phyloP scores from a whole-genome alignment of 2,329 filamentous ascomycete genomes.

The Pseudogymnoascus sp. region DNA sequence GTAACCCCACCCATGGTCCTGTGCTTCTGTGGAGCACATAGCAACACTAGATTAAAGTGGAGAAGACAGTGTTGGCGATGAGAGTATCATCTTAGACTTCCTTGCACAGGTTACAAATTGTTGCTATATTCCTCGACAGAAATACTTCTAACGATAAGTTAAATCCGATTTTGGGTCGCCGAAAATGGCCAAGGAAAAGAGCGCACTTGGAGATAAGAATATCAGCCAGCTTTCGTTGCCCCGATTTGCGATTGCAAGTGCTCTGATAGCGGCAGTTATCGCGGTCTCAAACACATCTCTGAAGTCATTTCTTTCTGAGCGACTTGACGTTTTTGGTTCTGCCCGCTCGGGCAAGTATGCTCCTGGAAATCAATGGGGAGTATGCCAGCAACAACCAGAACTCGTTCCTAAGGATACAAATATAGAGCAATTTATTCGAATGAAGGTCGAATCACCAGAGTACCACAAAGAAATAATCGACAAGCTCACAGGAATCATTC shows the following conservation, averaged over 20 bases:
- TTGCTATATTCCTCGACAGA: background rate
- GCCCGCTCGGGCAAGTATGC: background rate
- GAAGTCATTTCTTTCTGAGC: background rate
- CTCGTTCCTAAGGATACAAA: background rate
- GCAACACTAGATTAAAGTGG: background rate
- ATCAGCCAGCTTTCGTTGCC: background rate
- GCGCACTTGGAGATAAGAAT: background rate
- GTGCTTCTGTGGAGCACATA: background rate
- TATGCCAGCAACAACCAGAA: background rate
- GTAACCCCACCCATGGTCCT: background rate
- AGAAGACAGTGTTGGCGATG: background rate
- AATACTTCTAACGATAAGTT: background rate
- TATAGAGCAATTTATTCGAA: conserved; percentile 4
- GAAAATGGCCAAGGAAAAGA: background rate
- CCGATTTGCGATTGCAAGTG: background rate
- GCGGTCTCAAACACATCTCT: background rate
- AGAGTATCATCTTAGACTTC: background rate
- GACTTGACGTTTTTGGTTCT: background rate
- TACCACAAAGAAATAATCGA: conserved; percentile 7
- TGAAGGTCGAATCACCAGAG: background rate
- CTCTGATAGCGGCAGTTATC: background rate
- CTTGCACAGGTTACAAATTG: background rate
- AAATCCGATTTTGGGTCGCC: background rate
- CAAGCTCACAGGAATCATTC: conserved; percentile 34
- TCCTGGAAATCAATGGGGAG: background rate